Evolutionary conservation across 108 stramenopile species (phyloP), one percentile per base, ranked within the genome.

Genomic region (Cyclotella kingstonii): DNA sequence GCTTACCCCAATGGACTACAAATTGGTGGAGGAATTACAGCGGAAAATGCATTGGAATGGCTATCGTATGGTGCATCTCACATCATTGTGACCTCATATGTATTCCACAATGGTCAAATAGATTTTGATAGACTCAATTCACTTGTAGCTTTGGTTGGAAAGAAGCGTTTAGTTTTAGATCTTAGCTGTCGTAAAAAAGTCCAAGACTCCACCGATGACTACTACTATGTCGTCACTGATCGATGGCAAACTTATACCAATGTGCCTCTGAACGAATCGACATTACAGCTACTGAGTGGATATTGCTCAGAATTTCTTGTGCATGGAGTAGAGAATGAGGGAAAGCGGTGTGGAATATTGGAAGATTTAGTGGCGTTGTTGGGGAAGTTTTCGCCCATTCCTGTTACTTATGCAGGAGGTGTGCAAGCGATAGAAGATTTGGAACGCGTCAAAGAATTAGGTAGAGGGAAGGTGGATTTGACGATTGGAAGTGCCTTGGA

Each of bases 391-490:
- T 94, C 90, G 6, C 91, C 95, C 22, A 73, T 97, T 8, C 89
- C 93, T 11, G 96, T 97, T 4, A 99, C 98, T 11, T 99, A 99
- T 73, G 98, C 98, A 0, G 98, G 98, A n/a, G 98, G 98, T 2
- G 95, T 94, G 0, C 70, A 88, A 54, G 77, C 64, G 1, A 47
- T 99, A 19, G 84, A 84, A 6, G 97, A 99, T 68, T 60, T 97
- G 44, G 91, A 97, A 27, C 71, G 83, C 19, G 95, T 99, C 5
- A 79, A 92, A 49, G 54, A 63, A 51, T 51, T 97, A 15, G 96
- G 96, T 23, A 56, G 71, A n/a, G 95, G 96, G 10, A 85, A 78
- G 54, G 98, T 99, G 5, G 97, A 99, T 69, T 77, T 94, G 36
- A 97, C 98, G 1, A 89, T 99, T 48, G 98, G 98, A 3, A 96